Evolutionary conservation across 495 filamentous ascomycete genomes (phyloP).

Genomic region (Evansstolkia leycettana): DNA sequence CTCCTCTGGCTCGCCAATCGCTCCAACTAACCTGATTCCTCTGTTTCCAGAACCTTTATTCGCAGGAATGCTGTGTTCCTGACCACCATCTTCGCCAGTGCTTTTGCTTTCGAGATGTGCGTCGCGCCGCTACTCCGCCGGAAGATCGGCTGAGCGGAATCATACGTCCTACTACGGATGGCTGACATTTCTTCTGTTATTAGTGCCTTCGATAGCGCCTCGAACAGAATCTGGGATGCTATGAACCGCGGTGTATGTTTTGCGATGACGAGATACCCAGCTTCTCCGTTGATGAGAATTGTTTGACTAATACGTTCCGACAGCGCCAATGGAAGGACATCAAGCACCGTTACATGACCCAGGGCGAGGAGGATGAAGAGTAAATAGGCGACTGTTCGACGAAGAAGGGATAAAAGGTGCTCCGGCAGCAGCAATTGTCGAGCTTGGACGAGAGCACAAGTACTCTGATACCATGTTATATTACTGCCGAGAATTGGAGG

Average conservation of each 20-base stretch:
- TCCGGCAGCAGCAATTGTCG: too few species aligned
- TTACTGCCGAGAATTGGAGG: background rate
- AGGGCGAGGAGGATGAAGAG: constrained; percentile 42
- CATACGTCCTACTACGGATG: constrained; percentile 4
- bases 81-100: constrained; percentile 68
- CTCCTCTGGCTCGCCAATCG: constrained; percentile 4
- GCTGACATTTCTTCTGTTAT: constrained; percentile 1
- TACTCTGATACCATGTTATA: background rate
- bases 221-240: constrained; percentile 79
- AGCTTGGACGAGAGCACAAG: background rate
- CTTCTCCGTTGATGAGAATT: background rate
- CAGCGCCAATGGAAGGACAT: constrained; percentile 99
- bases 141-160: constrained; percentile 2
- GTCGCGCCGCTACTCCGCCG: constrained; percentile 16
- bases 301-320: constrained; percentile 19
- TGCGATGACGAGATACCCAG: too few species aligned
- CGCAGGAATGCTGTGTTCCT: constrained; percentile 78
- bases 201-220: constrained; percentile 64
- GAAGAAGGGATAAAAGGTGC: background rate
- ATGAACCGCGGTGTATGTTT: constrained; percentile 77
- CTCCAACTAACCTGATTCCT: constrained; percentile 9
- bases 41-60: constrained; percentile 57
- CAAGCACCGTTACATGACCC: constrained; percentile 68
- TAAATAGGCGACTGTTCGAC: constrained; percentile 10
- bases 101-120: constrained; percentile 92